Conservation (phyloP, 441 rosid species). For the Gossypium davidsonii region DNA sequence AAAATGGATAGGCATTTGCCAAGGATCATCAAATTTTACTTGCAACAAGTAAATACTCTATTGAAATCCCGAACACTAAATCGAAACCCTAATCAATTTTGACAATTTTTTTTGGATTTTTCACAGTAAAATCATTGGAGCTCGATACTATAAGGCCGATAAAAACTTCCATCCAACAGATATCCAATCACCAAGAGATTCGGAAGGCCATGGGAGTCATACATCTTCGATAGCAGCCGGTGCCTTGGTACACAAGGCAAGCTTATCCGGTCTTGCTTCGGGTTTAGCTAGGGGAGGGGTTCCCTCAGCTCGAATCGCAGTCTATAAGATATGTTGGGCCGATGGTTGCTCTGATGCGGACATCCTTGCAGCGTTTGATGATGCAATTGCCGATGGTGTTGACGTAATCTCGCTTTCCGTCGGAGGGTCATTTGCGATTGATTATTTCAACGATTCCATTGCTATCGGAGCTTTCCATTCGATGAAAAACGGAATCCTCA, state of each 20-base stretch:
- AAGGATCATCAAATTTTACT: constrained; percentile 24
- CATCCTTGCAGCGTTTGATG: constrained; percentile 30
- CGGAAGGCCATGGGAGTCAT: constrained; percentile 27
- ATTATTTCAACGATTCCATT: constrained; percentile 9
- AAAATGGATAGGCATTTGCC: constrained; percentile 47
- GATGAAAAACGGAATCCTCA: constrained; percentile 28
- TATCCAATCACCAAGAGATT: constrained; percentile 9
- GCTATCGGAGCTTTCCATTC: constrained; percentile 36
- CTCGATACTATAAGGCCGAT: constrained; percentile 22
- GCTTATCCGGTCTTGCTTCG: constrained; percentile 23
- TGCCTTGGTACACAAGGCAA: constrained; percentile 14
- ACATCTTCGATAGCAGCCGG: constrained; percentile 25
- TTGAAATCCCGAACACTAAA: not conserved
- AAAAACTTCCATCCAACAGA: not conserved
- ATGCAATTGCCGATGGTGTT: constrained; percentile 38
- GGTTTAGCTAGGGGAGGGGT: constrained; percentile 32
- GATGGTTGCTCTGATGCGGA: constrained; percentile 7
- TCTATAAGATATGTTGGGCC: constrained; percentile 21
- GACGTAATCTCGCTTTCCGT: constrained; percentile 28
- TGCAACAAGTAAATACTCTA: constrained; percentile 31
- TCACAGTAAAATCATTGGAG: constrained; percentile 35
- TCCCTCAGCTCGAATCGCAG: constrained; percentile 25
- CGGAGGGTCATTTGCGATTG: not conserved
- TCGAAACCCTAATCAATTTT: not conserved
- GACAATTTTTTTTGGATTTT: not conserved